Evolutionary conservation across 1,139 yeast genomes (phyloP), one percentile per base, ranked within the genome.

Genomic region (Nadsonia commutata): DNA sequence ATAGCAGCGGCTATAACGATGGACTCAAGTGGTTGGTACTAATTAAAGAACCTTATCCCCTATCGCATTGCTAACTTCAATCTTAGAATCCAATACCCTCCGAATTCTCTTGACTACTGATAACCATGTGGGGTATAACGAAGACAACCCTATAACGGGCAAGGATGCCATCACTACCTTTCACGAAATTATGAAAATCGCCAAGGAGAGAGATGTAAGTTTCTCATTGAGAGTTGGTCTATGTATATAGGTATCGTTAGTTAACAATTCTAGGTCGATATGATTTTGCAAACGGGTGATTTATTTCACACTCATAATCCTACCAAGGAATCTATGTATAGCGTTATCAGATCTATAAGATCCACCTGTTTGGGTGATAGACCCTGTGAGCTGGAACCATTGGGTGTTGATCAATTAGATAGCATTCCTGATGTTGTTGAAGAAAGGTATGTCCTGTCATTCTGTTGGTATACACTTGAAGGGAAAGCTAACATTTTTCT

Each of bases 51-150:
- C n/a, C n/a, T n/a, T n/a, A n/a, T n/a, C n/a, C n/a, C n/a, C n/a
- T n/a, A n/a, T n/a, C n/a, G n/a, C n/a, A n/a, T n/a, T n/a, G 76
- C 53, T 71, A 74, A 44, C 69, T 68, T 36, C 71, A 63, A 41
- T 44, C 20, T 11, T 45, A 45, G 52, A 51, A 21, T 49, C 55
- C 16, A 72, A 80, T 57, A 84, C 95, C 0, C 74, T 88, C 17
- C 64, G 84, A 38, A 73, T 90, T 19, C 72, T 90, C 36, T 63
- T 90, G 18, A 86, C 98, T 2, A 86, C 98, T 1, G 99, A 90
- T 56, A 90, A 90, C 58, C 99, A 90, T 67, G 95, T 90, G 23
- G 99, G 99, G 1, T 88, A 79, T 57, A 77, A 78, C 48, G 98
- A 90, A 57, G 73, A 74, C 39, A 98, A 90, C 57, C 90, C 95